Percentiles rank a stretch among this genome's conserved stretches.
Conservation (phyloP, 225 moss, liverwort and hornwort genomes). For the Physcomitrellopsis africana region DNA sequence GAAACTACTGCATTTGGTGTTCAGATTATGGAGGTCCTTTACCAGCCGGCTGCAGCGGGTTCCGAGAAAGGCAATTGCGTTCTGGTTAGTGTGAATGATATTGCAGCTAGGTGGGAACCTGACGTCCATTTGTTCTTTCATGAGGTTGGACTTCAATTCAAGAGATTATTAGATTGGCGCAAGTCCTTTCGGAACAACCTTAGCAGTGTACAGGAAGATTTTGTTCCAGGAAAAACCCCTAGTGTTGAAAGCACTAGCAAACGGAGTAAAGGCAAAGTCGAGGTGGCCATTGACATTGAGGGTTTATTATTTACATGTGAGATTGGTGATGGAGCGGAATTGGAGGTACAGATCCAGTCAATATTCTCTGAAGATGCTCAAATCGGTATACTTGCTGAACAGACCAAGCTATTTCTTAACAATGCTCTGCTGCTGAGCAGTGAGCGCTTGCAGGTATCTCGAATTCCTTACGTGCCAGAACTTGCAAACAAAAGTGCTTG, state of each 20-base stretch:
- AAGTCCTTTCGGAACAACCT: constrained; percentile 61
- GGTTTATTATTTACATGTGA: constrained; percentile 63
- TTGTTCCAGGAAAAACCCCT: constrained; percentile 27
- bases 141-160: constrained; percentile 74
- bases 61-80: constrained; percentile 61
- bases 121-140: constrained; percentile 92
- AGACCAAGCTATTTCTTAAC: constrained; percentile 56
- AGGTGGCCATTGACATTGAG: constrained; percentile 83
- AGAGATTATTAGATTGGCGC: constrained; percentile 65
- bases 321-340: constrained; percentile 69
- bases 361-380: constrained; percentile 90
- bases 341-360: constrained; percentile 69
- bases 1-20: constrained; percentile 59
- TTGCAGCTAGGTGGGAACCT: constrained; percentile 84
- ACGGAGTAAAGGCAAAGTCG: constrained; percentile 49
- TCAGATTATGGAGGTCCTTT: constrained; percentile 72
- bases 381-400: constrained; percentile 79
- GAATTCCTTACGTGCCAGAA: constrained; percentile 71
- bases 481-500: constrained; percentile 34
- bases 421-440: constrained; percentile 69
- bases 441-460: constrained; percentile 80
- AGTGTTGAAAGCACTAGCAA: constrained; percentile 52
- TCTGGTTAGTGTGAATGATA: constrained; percentile 69
- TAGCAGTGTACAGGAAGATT: constrained; percentile 43
- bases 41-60: constrained; percentile 57